These are phyloP conservation scores for Vaccinium myrtillus DNA, from an alignment of 148 eudicot genomes.

Conservation along the genomic window DNA sequence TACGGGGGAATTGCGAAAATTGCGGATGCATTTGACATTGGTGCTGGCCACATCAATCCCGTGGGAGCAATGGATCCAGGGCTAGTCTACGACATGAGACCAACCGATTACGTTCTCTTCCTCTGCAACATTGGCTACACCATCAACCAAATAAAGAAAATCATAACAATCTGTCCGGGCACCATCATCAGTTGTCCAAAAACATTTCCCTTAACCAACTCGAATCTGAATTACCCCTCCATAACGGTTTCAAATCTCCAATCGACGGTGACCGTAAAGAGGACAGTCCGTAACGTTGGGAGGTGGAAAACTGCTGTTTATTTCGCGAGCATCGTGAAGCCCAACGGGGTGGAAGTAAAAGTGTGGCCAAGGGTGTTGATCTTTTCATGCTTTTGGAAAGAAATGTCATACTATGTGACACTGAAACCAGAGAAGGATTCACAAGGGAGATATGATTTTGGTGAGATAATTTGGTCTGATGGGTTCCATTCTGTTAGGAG, in stretches of 20 bases:
- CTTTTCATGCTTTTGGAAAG: conserved; percentile 36
- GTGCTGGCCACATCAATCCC: conserved; percentile 49
- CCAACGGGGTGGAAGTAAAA: conserved; percentile 44
- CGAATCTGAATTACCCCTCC: conserved; percentile 45
- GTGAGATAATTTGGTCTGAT: conserved; percentile 50
- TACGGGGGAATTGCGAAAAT: conserved; percentile 31
- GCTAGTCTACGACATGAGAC: conserved; percentile 41
- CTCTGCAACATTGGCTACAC: conserved; percentile 51
- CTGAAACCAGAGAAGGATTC: conserved; percentile 37
- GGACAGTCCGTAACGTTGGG: conserved; percentile 43
- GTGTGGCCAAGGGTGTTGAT: conserved; percentile 43
- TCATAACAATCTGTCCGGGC: conserved; percentile 1
- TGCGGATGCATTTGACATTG: conserved; percentile 42
- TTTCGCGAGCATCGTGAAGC: conserved; percentile 28
- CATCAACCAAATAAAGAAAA: conserved; percentile 21
- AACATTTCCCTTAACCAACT: neutral
- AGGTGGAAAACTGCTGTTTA: conserved; percentile 30
- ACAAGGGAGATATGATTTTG: conserved; percentile 48
- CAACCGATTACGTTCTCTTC: conserved; percentile 38
- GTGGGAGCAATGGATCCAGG: conserved; percentile 48
- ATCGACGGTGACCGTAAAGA: conserved; percentile 33
- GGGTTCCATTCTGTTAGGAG: conserved; percentile 43
- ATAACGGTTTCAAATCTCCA: conserved; percentile 37
- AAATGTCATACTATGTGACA: conserved; percentile 36
- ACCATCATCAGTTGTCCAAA: conserved; percentile 21